phyloP scores from a whole-genome alignment of 2,329 filamentous ascomycete species.

The Pyricularia pennisetigena region DNA sequence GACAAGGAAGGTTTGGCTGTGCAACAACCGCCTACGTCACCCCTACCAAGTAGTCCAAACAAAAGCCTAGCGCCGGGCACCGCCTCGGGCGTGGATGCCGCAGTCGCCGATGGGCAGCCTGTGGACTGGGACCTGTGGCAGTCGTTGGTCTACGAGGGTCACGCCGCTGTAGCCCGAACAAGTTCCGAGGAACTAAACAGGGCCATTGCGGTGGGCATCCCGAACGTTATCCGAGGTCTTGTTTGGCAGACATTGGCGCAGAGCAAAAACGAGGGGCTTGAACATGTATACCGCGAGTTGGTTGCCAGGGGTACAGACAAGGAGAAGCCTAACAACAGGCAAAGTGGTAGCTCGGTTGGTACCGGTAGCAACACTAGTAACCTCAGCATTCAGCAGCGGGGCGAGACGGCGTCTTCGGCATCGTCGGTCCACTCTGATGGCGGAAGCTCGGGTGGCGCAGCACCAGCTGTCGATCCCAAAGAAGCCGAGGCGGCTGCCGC shows the following conservation, averaged over 20 bases:
- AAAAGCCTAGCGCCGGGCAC: slow-evolving; percentile 72
- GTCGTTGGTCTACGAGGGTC: slow-evolving; percentile 87
- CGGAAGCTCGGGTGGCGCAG: slow-evolving; percentile 24
- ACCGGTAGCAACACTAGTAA: slow-evolving; percentile 39
- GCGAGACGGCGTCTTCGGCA: slow-evolving; percentile 64
- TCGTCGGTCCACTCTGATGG: slow-evolving; percentile 73
- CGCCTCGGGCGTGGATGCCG: slow-evolving; percentile 67
- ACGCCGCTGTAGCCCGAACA: slow-evolving; percentile 75
- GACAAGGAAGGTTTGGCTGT: slow-evolving; percentile 11
- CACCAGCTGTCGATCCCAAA: slow-evolving; percentile 13
- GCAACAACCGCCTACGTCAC: slow-evolving; percentile 26
- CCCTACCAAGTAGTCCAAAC: slow-evolving; percentile 56
- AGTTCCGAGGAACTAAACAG: slow-evolving; percentile 83
- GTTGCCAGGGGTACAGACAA: slow-evolving; percentile 72
- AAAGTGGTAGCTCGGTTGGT: slow-evolving; percentile 44
- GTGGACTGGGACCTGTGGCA: slow-evolving; percentile 99
- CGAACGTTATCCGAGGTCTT: slow-evolving; percentile 90
- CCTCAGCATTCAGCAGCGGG: slow-evolving; percentile 43
- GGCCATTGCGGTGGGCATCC: slow-evolving; percentile 88
- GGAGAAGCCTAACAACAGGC: slow-evolving; percentile 55
- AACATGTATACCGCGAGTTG: slow-evolving; percentile 77
- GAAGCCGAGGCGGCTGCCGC: slow-evolving; percentile 3
- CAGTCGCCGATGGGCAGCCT: slow-evolving; percentile 51
- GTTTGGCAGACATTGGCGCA: slow-evolving; percentile 97
- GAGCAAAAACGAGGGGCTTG: slow-evolving; percentile 86